Conservation (phyloP, 2,329 filamentous ascomycete genomes). For the Colletotrichum simmondsii region DNA sequence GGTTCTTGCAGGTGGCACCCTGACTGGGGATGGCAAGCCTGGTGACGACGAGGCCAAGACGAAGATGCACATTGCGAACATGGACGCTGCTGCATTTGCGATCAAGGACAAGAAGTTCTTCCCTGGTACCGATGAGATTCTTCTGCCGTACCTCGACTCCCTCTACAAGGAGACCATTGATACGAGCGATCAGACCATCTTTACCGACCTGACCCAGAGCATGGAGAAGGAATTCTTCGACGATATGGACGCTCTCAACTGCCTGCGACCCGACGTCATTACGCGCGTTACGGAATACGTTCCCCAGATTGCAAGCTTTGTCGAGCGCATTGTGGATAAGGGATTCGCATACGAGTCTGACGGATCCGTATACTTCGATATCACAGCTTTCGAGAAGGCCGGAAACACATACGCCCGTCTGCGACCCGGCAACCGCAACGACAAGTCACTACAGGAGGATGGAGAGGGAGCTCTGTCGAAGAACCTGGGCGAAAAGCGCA, state of each 20-base stretch:
- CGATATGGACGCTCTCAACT: conserved; percentile 89
- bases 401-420: conserved; percentile 89
- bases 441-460: conserved; percentile 86
- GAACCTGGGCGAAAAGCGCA: conserved; percentile 74
- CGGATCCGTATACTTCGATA: conserved; percentile 95
- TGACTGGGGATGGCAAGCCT: conserved; percentile 68
- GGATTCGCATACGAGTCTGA: conserved; percentile 86
- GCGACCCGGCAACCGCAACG: conserved; percentile 85
- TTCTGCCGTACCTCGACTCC: conserved; percentile 85
- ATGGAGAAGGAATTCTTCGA: conserved; percentile 90
- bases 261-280: conserved; percentile 81
- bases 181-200: conserved; percentile 76
- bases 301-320: conserved; percentile 85
- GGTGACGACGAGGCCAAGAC: conserved; percentile 86
- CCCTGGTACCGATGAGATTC: conserved; percentile 70
- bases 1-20: conserved; percentile 65
- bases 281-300: conserved; percentile 95
- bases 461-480: conserved; percentile 86
- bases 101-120: conserved; percentile 62
- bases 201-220: conserved; percentile 85
- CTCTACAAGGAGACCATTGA: conserved; percentile 72
- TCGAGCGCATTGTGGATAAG: conserved; percentile 84
- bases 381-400: conserved; percentile 82
- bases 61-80: conserved; percentile 86
- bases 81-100: conserved; percentile 61